These are phyloP conservation scores for Monosporascus sp. DNA, from an alignment of 2,329 filamentous ascomycete genomes.

Conservation along the genomic window DNA sequence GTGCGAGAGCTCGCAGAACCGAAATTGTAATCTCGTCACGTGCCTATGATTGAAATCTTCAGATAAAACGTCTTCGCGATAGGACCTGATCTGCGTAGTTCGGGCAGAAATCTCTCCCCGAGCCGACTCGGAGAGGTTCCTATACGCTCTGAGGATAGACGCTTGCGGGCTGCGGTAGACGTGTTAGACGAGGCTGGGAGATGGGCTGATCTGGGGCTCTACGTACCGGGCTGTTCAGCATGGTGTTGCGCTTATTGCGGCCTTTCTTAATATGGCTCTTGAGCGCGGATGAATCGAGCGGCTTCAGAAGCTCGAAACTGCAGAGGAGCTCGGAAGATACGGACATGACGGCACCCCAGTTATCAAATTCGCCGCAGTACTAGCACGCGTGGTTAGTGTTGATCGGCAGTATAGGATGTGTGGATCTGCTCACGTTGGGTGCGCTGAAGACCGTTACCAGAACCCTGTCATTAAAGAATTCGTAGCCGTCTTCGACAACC, in stretches of 20 bases:
- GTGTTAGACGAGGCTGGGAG: constrained; percentile 5
- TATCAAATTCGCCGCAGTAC: constrained; percentile 99
- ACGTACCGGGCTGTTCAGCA: constrained; percentile 93
- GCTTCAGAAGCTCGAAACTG: constrained; percentile 95
- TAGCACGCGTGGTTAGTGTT: constrained; percentile 33
- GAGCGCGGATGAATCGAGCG: constrained; percentile 87
- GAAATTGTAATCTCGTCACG: neutral
- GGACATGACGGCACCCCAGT: constrained; percentile 98
- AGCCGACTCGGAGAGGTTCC: constrained; percentile 2
- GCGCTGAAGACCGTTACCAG: constrained; percentile 96
- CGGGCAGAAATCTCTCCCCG: neutral
- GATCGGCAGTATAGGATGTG: neutral
- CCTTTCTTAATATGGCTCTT: constrained; percentile 99
- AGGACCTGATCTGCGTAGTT: neutral
- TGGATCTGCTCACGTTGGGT: constrained; percentile 71
- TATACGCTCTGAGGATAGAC: constrained; percentile 54
- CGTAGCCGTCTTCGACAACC: constrained; percentile 98
- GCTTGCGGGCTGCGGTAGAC: constrained; percentile 41
- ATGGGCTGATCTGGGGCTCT: neutral
- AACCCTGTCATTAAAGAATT: constrained; percentile 94
- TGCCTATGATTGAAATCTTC: neutral
- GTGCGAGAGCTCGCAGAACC: neutral
- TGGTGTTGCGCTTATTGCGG: constrained; percentile 86
- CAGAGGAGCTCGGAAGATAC: constrained; percentile 90
- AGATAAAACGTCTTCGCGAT: neutral